These are phyloP conservation scores for Clonostachys chloroleuca DNA, from an alignment of 2,329 filamentous ascomycete genomes.

Conservation along the genomic window DNA sequence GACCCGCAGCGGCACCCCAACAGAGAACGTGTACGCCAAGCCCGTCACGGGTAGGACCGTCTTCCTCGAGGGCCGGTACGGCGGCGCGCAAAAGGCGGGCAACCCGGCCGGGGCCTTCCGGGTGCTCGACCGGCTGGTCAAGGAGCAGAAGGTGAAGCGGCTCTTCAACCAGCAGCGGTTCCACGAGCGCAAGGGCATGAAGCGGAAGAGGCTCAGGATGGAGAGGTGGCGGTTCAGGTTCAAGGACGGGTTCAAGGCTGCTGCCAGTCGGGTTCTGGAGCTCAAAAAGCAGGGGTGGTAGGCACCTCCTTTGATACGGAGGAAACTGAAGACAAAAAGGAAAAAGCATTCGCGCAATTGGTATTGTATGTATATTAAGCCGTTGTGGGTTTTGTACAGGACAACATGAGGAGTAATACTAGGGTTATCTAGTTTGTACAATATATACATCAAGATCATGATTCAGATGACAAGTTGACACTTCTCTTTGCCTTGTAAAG, in stretches of 20 bases:
- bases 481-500: too few relatives aligned
- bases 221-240: slow-evolving; percentile 68
- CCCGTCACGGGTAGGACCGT: slow-evolving; percentile 32
- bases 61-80: slow-evolving; percentile 22
- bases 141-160: slow-evolving; percentile 49
- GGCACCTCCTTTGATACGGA: too few relatives aligned
- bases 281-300: slow-evolving; percentile 79
- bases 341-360: neutral
- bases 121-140: slow-evolving; percentile 29
- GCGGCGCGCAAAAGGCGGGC: slow-evolving; percentile 4
- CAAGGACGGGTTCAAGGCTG: slow-evolving; percentile 61
- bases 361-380: neutral
- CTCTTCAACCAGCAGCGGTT: slow-evolving; percentile 59
- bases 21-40: slow-evolving; percentile 30
- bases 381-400: neutral
- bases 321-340: slow-evolving; percentile 2
- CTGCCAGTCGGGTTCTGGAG: slow-evolving; percentile 60
- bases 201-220: slow-evolving; percentile 69
- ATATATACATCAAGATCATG: neutral
- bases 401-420: neutral
- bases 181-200: slow-evolving; percentile 72
- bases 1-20: slow-evolving; percentile 27
- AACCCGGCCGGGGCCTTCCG: slow-evolving; percentile 31
- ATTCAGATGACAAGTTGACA: too few relatives aligned
- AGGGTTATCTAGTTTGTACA: neutral